A percentile compares a stretch with the other conserved stretches of the same genome.
Evolutionary conservation across 2,329 filamentous ascomycete genomes (phyloP).

Genomic region (Cyphellophora europaea): DNA sequence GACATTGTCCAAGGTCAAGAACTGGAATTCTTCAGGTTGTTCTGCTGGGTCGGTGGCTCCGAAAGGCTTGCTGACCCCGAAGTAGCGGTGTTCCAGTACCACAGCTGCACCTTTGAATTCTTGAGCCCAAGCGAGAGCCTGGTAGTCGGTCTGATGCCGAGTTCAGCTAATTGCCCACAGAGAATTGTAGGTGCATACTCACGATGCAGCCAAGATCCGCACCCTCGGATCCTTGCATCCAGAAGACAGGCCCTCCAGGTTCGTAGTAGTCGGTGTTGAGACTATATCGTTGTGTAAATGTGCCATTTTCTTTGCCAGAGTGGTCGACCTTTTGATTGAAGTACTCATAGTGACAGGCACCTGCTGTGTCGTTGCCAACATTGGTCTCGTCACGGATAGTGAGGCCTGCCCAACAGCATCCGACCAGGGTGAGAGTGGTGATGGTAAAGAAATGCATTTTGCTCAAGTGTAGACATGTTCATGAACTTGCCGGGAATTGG

Average conservation of each 20-base stretch:
- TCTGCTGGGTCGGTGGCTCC: conserved; percentile 1
- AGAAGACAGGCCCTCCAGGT: conserved; percentile 5
- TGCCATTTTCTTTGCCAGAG: conserved; percentile 7
- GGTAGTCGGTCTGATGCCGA: too few species aligned
- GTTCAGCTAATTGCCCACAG: too few species aligned
- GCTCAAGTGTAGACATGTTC: too few species aligned
- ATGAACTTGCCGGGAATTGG: too few species aligned
- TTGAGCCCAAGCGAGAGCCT: conserved; percentile 3
- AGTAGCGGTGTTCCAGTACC: conserved; percentile 5
- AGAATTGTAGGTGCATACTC: too few species aligned
- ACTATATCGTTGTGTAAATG: conserved; percentile 3
- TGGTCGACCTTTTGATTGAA: conserved; percentile 6
- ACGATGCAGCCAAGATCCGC: conserved; percentile 1
- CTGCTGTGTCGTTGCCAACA: too few species aligned
- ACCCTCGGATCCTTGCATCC: not conserved
- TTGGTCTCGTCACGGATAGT: too few species aligned
- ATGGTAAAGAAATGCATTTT: too few species aligned
- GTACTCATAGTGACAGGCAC: conserved; percentile 1
- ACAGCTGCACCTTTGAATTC: conserved; percentile 3
- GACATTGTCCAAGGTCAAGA: conserved; percentile 3
- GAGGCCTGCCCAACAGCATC: too few species aligned
- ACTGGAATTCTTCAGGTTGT: conserved; percentile 1
- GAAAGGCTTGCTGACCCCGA: conserved; percentile 4
- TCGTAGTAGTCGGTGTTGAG: conserved; percentile 3
- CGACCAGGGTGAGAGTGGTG: too few species aligned